Base-by-base conservation (phyloP, 2,329 filamentous ascomycete species). In the Pseudohalonectria lignicola region DNA sequence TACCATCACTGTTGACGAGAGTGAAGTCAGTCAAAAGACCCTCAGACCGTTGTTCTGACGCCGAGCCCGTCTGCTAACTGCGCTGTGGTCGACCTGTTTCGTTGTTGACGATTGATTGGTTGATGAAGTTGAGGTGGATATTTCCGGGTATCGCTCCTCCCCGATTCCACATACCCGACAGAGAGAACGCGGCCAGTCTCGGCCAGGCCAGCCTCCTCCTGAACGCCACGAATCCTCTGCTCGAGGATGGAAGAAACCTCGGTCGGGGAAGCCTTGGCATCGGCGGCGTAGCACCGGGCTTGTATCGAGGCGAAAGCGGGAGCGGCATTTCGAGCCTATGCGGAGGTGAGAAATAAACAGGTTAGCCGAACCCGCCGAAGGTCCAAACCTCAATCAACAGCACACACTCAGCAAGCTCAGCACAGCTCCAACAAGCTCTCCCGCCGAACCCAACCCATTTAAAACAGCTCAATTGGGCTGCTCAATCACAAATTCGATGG, bases 231-330 rank as follows among this genome's bases (percentile, higher is more conserved):
- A 62, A 98, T 98, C 70, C 88, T 80, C 79, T 96, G 90, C 76
- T 96, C 92, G 63, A 98, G 85, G 68, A 98, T 96, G 55, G 90
- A 95, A 55, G 92, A 96, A 57, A 96, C 90, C 76, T 98, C 92
- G 59, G 90, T 98, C 56, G 92, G 92, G 45, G 87, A 69, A 58
- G 92, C 87, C 79, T 96, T 96, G 54, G 86, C 83, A 60, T 94
- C 88, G 68, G 81, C 71, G 63, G 86, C 90, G 71, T 94, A 96
- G 67, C 76, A 77, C 70, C 92, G 86, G 64, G 79, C 67, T 63
- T 84, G 79, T 63, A 82, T 72, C 53, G 77, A 69, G 54, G 71
- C 67, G 73, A 81, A 69, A 64, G 76, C 74, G 63, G 87, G 85
- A 71, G 78, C 76, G 73, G 79, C 81, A 74, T 82, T 82, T 78